Base-by-base conservation (phyloP, 2,329 filamentous ascomycete genomes). In the Pezicula rhizophila region DNA sequence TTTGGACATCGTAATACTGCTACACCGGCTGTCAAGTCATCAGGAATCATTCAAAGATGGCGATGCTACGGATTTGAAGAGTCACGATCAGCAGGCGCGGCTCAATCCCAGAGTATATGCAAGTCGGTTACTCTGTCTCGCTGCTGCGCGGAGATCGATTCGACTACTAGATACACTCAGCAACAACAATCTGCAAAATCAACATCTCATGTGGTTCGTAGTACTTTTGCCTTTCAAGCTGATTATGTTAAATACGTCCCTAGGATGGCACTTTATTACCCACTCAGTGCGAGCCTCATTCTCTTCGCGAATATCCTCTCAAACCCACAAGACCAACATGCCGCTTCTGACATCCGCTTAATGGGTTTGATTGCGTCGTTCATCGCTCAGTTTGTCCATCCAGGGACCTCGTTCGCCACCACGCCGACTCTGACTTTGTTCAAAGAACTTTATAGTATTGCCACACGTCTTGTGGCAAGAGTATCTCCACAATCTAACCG, bases 251-350 rank as follows among this genome's bases (percentile, higher is more conserved):
- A 48, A 35, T 33, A 34, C 15, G 11, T 28, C 45, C 41, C 17
- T 45, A 59, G 57, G 42, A 42, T 55, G 42, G 45, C 42, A 42
- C 45, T 57, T 20, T 96, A 97, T 68, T 96, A 95, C 68, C 92
- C 92, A 0, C 89, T 97, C 5, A 95, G 90, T 1, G 87, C 92
- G 1, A 77, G 96, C 2, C 89, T 97, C 31, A 95, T 91, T 0
- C 73, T 97, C 0, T 96, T 97, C 62, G 89, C 90, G 49, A 96
- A 96, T 62, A 93, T 96, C 39, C 70, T 97, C 1, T 90, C 96
- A 63, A 96, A 96, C 57, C 93, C 92, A 0, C 79, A 90, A 47
- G 92, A 96, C 62, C 80, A 85, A 1, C 79, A 89, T 41, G 91
- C 90, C 25, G 82, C 87, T 47, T 88, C 89, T 1, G 92, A 97